Evolutionary conservation across 192 early-diverging fungal species (phyloP), one percentile per base, ranked within the genome.

Genomic region (Entomortierella chlamydospora): DNA sequence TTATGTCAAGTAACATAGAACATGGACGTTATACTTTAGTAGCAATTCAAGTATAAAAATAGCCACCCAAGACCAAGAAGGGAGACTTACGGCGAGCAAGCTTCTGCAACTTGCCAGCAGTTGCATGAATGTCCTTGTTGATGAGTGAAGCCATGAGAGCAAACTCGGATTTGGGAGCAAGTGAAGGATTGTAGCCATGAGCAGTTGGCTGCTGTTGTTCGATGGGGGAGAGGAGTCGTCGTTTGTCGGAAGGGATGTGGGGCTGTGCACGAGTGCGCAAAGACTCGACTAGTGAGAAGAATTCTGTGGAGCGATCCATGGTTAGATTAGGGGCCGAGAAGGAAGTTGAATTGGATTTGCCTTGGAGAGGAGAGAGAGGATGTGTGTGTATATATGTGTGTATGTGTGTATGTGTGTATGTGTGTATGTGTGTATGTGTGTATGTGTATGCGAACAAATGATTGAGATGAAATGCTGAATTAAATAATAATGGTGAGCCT

Each of bases 81-180:
- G 12, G 26, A 17, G n/a, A n/a, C 58, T 51, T 88, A 90, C 90
- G 73, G 70, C 82, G 88, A 37, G 95, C 93, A 20, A 99, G 85
- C 63, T 95, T 94, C 57, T 95, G 92, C 26, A 99, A 87, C 71
- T 95, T 90, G 10, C 85, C 78, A 10, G 96, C 86, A 10, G 95
- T 96, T 52, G 87, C 77, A 61, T 94, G 93, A 73, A 99, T 97
- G 59, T 98, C 95, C 51, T 90, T 87, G 55, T 92, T 94, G 66
- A 99, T 97, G 26, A 88, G 84, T 3, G 90, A 82, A 8, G 97
- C 96, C 69, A 93, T 94, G 47, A 87, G 81, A 15, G 95, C 84
- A 76, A 99, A 98, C 70, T 97, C 95, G 62, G 91, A 86, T 68
- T 88, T 90, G 51, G 83, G 64, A 47, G 18, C 52, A 52, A 25